phyloP scores from a whole-genome alignment of 371 early-diverging fungal genomes.

The Lichtheimia ramosa region DNA sequence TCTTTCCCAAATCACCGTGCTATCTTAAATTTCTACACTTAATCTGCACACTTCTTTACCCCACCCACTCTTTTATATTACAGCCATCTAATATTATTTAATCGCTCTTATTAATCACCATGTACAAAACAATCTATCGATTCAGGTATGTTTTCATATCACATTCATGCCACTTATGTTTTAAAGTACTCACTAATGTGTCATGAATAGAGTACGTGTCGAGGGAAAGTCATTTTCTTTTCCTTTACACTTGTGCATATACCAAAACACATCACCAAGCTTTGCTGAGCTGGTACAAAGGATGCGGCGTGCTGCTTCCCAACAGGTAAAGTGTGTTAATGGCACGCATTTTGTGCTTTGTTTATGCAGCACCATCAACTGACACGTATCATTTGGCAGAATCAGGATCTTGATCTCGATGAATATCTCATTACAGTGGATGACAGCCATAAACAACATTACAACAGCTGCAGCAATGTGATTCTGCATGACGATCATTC shows the following conservation, averaged over 20 bases:
- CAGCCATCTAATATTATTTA: slow-evolving; percentile 1
- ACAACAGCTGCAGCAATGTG: background rate
- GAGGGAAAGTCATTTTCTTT: slow-evolving; percentile 28
- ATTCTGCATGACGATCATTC: slow-evolving; percentile 32
- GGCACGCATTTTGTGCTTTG: too few species aligned
- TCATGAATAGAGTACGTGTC: slow-evolving; percentile 24
- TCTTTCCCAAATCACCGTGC: slow-evolving; percentile 3
- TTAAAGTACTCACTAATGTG: too few species aligned
- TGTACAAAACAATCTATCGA: slow-evolving; percentile 31
- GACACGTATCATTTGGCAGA: too few species aligned
- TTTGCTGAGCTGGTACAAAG: slow-evolving; percentile 36
- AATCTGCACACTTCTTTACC: slow-evolving; percentile 13
- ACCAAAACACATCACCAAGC: slow-evolving; percentile 33
- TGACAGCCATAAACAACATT: slow-evolving; percentile 7
- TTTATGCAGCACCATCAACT: too few species aligned
- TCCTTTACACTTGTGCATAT: slow-evolving; percentile 33
- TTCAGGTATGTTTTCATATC: slow-evolving; percentile 20
- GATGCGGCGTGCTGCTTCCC: slow-evolving; percentile 23
- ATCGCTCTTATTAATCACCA: slow-evolving; percentile 6
- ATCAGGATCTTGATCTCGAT: slow-evolving; percentile 26
- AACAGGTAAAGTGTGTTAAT: slow-evolving; percentile 11
- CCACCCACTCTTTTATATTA: background rate
- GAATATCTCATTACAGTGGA: slow-evolving; percentile 26
- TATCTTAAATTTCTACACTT: background rate
- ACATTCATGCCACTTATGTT: background rate